Percentiles rank a stretch among this genome's conserved stretches.
phyloP scores from a whole-genome alignment of 139 green algal species.

The Mesotaenium endlicherianum region DNA sequence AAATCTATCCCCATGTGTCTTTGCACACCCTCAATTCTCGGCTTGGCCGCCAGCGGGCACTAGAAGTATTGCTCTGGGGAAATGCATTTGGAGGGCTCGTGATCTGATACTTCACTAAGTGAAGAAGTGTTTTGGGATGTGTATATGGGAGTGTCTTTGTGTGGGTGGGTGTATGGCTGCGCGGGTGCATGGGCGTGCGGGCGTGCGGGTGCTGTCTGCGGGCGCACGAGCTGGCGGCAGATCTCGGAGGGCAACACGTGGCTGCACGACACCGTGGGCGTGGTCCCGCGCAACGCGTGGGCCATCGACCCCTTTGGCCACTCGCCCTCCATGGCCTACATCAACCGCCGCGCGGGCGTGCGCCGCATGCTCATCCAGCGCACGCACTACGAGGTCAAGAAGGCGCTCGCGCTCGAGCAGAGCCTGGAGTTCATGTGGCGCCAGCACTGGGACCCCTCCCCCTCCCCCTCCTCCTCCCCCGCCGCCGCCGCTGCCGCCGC shows the following conservation, averaged over 20 bases:
- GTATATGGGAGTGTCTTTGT: too few species aligned
- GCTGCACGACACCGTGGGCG: slow-evolving; percentile 23
- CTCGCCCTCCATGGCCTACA: slow-evolving; percentile 43
- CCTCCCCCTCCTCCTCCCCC: neutral
- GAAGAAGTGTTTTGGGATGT: too few species aligned
- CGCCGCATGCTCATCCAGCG: slow-evolving; percentile 47
- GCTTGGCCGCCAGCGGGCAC: too few species aligned
- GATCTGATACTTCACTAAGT: too few species aligned
- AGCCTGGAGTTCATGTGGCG: slow-evolving; percentile 50
- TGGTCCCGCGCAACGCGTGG: slow-evolving; percentile 27
- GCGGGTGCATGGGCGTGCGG: too few species aligned
- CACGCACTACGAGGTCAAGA: slow-evolving; percentile 52
- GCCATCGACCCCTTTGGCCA: slow-evolving; percentile 50
- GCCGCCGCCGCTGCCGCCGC: neutral
- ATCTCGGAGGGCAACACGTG: slow-evolving; percentile 49
- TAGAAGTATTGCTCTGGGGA: too few species aligned
- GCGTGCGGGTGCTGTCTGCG: too few species aligned
- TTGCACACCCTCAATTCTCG: too few species aligned
- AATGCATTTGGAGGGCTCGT: too few species aligned
- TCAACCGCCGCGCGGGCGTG: slow-evolving; percentile 20
- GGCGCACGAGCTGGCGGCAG: too few species aligned
- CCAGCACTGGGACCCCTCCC: slow-evolving; percentile 39
- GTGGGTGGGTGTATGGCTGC: too few species aligned
- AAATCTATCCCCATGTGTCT: too few species aligned
- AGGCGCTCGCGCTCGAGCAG: slow-evolving; percentile 7